Conservation (phyloP, 2,329 filamentous ascomycete genomes). For the Penicillium sp. region DNA sequence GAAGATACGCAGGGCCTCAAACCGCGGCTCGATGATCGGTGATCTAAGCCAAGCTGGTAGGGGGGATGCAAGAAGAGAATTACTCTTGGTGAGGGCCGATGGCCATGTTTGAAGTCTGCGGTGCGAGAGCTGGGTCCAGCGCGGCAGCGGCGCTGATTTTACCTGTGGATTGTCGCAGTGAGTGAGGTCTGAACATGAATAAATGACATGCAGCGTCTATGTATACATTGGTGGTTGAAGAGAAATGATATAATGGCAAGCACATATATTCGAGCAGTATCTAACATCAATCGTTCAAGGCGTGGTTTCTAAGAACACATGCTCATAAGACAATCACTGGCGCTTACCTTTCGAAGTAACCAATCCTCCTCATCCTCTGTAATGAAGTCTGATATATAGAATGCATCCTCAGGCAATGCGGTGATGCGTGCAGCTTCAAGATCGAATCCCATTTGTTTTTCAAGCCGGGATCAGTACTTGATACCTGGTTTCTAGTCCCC, state of each 20-base stretch:
- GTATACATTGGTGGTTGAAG: not conserved
- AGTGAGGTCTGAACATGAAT: not conserved
- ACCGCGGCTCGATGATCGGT: conserved; percentile 62
- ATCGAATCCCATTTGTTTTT: conserved; percentile 12
- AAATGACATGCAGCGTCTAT: not conserved
- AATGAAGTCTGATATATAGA: conserved; percentile 86
- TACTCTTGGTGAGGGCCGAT: conserved; percentile 69
- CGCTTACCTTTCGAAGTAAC: conserved; percentile 66
- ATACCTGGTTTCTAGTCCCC: not conserved
- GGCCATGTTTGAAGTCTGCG: conserved; percentile 90
- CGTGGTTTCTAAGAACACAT: not conserved
- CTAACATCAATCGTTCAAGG: not conserved
- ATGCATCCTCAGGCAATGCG: conserved; percentile 52
- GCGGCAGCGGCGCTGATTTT: conserved; percentile 64
- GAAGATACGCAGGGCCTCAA: conserved; percentile 52
- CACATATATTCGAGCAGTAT: not conserved
- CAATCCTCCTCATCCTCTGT: conserved; percentile 67
- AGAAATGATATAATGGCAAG: not conserved
- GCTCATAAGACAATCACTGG: not conserved
- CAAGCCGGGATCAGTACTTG: too few relatives aligned
- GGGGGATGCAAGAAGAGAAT: conserved; percentile 68
- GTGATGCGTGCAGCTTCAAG: conserved; percentile 34
- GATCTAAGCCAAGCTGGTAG: conserved; percentile 72
- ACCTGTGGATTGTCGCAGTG: conserved; percentile 25
- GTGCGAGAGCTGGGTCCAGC: conserved; percentile 85